These are phyloP conservation scores for Axilococcus clingmanii DNA, from an alignment of 139 green algal species.

Conservation along the genomic window DNA sequence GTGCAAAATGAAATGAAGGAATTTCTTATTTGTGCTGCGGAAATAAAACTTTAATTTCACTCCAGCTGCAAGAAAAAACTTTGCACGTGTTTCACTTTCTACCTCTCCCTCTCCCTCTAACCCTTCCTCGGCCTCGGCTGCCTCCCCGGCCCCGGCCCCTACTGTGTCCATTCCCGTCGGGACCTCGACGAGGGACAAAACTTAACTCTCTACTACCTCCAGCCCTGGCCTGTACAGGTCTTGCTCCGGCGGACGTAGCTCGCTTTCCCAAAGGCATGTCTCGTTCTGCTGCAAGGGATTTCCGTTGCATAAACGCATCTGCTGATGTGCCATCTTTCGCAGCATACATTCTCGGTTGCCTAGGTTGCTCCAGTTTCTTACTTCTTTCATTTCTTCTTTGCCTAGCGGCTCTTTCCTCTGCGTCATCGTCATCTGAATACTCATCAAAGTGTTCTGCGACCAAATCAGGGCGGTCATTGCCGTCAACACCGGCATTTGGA, in stretches of 20 bases:
- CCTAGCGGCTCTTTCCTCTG: constrained; percentile 3
- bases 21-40: too few species aligned
- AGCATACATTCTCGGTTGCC: constrained; percentile 56
- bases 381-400: constrained; percentile 2
- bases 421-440: constrained; percentile 11
- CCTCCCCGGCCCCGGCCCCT: constrained; percentile 11
- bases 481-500: constrained; percentile 68
- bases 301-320: constrained; percentile 44
- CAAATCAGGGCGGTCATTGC: constrained; percentile 29
- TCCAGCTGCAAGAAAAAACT: background rate
- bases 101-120: constrained; percentile 5
- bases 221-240: constrained; percentile 4
- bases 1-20: background rate
- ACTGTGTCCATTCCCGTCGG: constrained; percentile 7
- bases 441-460: constrained; percentile 58
- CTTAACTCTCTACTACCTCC: constrained; percentile 55
- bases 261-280: constrained; percentile 48
- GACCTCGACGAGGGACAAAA: constrained; percentile 37
- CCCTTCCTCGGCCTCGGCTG: background rate
- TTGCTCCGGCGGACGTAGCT: constrained; percentile 4
- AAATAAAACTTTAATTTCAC: background rate
- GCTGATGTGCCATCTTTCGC: constrained; percentile 50
- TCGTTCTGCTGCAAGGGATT: constrained; percentile 32
- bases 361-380: constrained; percentile 6
- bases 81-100: background rate